Evolutionary conservation across 257 asterid genomes (phyloP).

Genomic region (Lithospermum erythrorhizon): DNA sequence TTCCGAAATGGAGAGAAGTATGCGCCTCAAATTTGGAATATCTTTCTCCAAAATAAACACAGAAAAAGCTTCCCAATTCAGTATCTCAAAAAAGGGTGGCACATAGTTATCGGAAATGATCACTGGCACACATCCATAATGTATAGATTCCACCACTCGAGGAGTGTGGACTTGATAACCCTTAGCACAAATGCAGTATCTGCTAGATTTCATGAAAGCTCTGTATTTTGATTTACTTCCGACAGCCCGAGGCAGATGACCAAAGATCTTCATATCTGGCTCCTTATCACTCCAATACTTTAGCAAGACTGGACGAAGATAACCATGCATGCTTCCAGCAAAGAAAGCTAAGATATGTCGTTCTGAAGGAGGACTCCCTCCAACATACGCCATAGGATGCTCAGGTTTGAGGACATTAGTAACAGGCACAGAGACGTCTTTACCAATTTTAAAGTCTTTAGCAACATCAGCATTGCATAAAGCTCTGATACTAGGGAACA

Average conservation of each 20-base stretch:
- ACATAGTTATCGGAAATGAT: constrained; percentile 56
- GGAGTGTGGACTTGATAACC: constrained; percentile 63
- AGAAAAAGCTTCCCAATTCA: constrained; percentile 50
- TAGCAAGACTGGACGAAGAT: constrained; percentile 45
- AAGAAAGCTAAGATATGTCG: constrained; percentile 44
- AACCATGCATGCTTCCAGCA: constrained; percentile 62
- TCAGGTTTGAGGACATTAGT: constrained; percentile 36
- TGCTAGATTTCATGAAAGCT: constrained; percentile 48
- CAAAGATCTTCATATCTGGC: constrained; percentile 47
- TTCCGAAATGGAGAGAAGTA: constrained; percentile 43
- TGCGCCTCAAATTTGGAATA: constrained; percentile 40
- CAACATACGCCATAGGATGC: constrained; percentile 36
- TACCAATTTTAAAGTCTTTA: constrained; percentile 41
- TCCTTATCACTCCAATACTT: constrained; percentile 37
- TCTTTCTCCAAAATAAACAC: constrained; percentile 43
- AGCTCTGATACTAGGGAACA: constrained; percentile 33
- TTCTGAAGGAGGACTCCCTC: constrained; percentile 34
- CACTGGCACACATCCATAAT: constrained; percentile 50
- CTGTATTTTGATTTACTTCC: constrained; percentile 46
- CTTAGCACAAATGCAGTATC: constrained; percentile 52
- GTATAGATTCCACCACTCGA: constrained; percentile 46
- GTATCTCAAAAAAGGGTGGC: constrained; percentile 44
- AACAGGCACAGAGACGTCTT: constrained; percentile 53
- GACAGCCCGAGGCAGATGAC: constrained; percentile 41
- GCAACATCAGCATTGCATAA: constrained; percentile 47